Evolutionary conservation across 1,284 basidiomycete species (phyloP).

Genomic region (Tilletia walkeri): DNA sequence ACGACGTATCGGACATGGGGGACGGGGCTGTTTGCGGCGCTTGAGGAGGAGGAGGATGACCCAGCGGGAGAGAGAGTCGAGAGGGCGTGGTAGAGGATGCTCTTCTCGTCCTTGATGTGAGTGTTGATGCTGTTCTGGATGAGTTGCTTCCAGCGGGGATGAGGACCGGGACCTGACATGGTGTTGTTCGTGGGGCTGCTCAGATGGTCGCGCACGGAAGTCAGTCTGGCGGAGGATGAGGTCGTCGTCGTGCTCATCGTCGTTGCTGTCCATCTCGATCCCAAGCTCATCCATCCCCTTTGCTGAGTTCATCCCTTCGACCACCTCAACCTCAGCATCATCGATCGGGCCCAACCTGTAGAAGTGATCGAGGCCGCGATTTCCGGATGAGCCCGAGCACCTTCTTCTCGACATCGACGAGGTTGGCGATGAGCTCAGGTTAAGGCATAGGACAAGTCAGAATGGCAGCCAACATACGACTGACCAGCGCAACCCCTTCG

Average conservation of each 20-base stretch:
- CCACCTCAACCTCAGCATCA: too few species aligned
- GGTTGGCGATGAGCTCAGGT: not conserved
- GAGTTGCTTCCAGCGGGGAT: conserved; percentile 46
- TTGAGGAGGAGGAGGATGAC: conserved; percentile 20
- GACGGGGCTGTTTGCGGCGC: not conserved
- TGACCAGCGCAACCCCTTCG: conserved; percentile 10
- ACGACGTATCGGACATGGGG: conserved; percentile 54
- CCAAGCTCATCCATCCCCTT: too few species aligned
- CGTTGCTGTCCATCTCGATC: not conserved
- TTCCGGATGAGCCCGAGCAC: not conserved
- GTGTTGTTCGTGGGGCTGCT: too few species aligned
- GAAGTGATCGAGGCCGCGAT: not conserved
- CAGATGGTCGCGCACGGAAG: not conserved
- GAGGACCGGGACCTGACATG: conserved; percentile 18
- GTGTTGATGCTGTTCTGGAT: conserved; percentile 34
- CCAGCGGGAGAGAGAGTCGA: conserved; percentile 31
- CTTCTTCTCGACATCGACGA: not conserved
- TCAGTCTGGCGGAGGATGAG: not conserved
- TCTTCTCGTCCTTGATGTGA: conserved; percentile 44
- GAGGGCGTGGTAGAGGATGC: conserved; percentile 51
- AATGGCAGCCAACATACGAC: not conserved
- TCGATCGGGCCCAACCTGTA: too few species aligned
- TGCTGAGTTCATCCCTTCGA: too few species aligned
- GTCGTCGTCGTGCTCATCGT: not conserved
- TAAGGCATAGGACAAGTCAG: not conserved